Percentiles rank a stretch among this genome's conserved stretches.
Conservation (phyloP, 352 stramenopile genomes). For the Peronospora belbahrii region DNA sequence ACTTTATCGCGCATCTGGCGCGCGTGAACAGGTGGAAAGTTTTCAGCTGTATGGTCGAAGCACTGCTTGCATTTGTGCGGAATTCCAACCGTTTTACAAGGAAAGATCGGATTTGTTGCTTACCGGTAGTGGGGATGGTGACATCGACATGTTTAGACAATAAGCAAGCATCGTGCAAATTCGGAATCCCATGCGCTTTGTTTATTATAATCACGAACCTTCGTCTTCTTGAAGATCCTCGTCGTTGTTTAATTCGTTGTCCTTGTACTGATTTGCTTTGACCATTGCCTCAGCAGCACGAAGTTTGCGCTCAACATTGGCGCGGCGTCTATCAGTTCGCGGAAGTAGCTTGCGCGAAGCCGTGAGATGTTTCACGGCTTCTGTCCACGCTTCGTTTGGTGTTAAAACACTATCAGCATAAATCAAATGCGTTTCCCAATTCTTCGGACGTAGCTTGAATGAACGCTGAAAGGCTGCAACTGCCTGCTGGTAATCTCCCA, state of each 20-base stretch:
- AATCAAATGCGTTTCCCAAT: slow-evolving; percentile 81
- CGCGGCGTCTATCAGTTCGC: slow-evolving; percentile 42
- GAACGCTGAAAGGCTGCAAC: slow-evolving; percentile 75
- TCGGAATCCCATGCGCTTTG: slow-evolving; percentile 7
- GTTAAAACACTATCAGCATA: slow-evolving; percentile 70
- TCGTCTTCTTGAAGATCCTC: slow-evolving; percentile 22
- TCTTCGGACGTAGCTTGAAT: slow-evolving; percentile 71
- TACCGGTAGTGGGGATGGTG: slow-evolving; percentile 19
- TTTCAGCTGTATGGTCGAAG: slow-evolving; percentile 14
- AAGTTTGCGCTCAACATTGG: slow-evolving; percentile 57
- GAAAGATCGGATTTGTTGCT: slow-evolving; percentile 9
- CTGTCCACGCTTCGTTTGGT: slow-evolving; percentile 61
- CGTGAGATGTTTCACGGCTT: slow-evolving; percentile 66
- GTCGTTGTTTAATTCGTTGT: slow-evolving; percentile 13
- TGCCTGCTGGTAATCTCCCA: slow-evolving; percentile 64
- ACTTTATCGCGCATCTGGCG: slow-evolving; percentile 30
- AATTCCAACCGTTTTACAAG: slow-evolving; percentile 18
- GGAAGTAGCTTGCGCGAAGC: slow-evolving; percentile 51
- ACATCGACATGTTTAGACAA: slow-evolving; percentile 19
- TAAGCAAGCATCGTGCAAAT: background rate
- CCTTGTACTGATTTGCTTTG: slow-evolving; percentile 19
- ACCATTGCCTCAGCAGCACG: slow-evolving; percentile 32
- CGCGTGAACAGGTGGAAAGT: slow-evolving; percentile 11
- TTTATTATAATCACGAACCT: slow-evolving; percentile 21
- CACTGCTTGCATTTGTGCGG: slow-evolving; percentile 27